These are phyloP conservation scores for Lojkania enalia DNA, from an alignment of 2,329 filamentous ascomycete genomes.

Conservation along the genomic window DNA sequence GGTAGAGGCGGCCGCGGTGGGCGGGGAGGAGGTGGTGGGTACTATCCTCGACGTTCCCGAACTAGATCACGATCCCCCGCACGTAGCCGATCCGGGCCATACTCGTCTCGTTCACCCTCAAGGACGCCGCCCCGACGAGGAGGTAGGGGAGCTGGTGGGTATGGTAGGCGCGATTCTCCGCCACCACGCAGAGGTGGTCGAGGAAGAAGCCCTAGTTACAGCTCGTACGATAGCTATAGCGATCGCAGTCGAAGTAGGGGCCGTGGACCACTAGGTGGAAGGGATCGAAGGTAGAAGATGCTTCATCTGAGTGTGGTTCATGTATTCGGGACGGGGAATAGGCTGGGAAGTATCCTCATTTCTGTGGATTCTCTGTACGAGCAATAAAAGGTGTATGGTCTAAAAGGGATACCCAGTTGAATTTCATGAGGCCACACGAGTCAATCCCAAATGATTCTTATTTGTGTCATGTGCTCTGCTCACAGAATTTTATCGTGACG, in stretches of 20 bases:
- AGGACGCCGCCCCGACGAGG: slow-evolving; percentile 34
- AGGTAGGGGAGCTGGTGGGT: slow-evolving; percentile 25
- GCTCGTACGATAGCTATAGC: slow-evolving; percentile 63
- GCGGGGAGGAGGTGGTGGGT: slow-evolving; percentile 39
- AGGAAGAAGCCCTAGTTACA: slow-evolving; percentile 64
- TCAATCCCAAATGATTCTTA: too few species aligned
- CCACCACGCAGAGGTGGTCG: slow-evolving; percentile 50
- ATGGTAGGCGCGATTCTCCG: slow-evolving; percentile 45
- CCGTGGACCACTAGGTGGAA: slow-evolving; percentile 25
- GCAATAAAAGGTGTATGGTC: too few species aligned
- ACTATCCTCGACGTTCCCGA: slow-evolving; percentile 25
- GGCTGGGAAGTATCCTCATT: too few species aligned
- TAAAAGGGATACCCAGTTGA: too few species aligned
- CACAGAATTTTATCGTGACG: too few species aligned
- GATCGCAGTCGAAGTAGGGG: slow-evolving; percentile 53
- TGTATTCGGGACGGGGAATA: too few species aligned
- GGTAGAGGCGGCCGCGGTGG: slow-evolving; percentile 42
- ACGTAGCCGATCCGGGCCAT: slow-evolving; percentile 46
- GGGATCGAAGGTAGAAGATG: slow-evolving; percentile 1
- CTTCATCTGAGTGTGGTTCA: too few species aligned
- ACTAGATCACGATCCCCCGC: slow-evolving; percentile 49
- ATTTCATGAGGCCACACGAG: too few species aligned
- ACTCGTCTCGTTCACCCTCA: slow-evolving; percentile 45
- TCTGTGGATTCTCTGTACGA: too few species aligned
- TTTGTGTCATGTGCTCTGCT: too few species aligned